Conservation (phyloP, 306 rosid species). For the Ormosia semicastrata region DNA sequence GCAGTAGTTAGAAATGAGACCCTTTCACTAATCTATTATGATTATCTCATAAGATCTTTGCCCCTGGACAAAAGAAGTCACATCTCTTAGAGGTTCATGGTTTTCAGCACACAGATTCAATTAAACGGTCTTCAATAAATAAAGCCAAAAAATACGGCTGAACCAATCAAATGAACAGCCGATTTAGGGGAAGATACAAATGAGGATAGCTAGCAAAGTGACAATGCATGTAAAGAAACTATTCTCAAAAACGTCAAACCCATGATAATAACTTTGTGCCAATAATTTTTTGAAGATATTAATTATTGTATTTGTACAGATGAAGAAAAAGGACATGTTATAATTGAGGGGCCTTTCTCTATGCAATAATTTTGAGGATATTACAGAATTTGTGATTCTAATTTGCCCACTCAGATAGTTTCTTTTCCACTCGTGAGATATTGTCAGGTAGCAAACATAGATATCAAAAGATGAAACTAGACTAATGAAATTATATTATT, state of each 20-base stretch:
- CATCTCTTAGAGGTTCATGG: conserved; percentile 7
- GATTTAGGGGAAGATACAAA: conserved; percentile 18
- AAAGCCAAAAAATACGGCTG: conserved; percentile 22
- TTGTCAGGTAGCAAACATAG: background rate
- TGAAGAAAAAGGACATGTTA: conserved; percentile 17
- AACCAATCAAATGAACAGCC: conserved; percentile 10
- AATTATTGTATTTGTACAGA: background rate
- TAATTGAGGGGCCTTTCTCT: conserved; percentile 36
- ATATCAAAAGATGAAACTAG: background rate
- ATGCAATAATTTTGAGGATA: conserved; percentile 25
- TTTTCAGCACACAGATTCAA: conserved; percentile 2
- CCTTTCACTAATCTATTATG: background rate
- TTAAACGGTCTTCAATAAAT: background rate
- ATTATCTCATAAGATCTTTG: background rate
- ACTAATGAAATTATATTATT: background rate
- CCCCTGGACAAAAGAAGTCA: conserved; percentile 16
- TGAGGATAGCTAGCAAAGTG: conserved; percentile 13
- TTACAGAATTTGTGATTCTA: conserved; percentile 16
- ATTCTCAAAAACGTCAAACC: conserved; percentile 21
- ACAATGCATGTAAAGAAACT: conserved; percentile 13
- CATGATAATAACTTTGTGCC: background rate
- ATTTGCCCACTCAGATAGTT: conserved; percentile 23
- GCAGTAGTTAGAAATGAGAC: background rate
- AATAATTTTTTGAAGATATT: conserved; percentile 4
- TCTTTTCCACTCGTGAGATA: conserved; percentile 18